These are phyloP conservation scores for Salix koriyanagi DNA, from an alignment of 345 rosid species.

Conservation along the genomic window DNA sequence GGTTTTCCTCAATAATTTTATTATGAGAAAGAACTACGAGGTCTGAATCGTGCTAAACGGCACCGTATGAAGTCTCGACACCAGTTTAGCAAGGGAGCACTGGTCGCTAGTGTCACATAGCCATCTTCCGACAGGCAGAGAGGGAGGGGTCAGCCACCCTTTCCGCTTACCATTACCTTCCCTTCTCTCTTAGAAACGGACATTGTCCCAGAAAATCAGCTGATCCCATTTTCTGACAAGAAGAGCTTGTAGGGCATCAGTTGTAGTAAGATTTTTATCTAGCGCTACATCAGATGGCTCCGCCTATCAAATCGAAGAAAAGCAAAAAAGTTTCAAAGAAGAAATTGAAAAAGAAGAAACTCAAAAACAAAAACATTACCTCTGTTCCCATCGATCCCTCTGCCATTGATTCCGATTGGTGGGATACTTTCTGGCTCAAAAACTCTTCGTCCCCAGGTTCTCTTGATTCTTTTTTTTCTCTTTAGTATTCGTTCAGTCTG, in stretches of 20 bases:
- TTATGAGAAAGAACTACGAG: no score
- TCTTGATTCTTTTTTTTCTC: neutral
- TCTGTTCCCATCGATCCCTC: conserved; percentile 59
- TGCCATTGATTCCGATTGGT: conserved; percentile 82
- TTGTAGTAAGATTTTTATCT: no score
- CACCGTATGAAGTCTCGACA: no score
- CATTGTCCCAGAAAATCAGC: neutral
- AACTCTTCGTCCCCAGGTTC: conserved; percentile 67
- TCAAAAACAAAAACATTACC: conserved; percentile 13
- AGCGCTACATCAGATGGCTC: conserved; percentile 35
- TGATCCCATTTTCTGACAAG: no score
- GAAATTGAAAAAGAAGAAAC: conserved; percentile 56
- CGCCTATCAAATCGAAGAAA: conserved; percentile 53
- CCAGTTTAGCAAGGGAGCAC: no score
- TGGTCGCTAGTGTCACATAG: no score
- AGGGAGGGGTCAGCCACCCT: no score
- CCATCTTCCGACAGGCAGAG: no score
- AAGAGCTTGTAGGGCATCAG: no score
- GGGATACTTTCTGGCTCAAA: conserved; percentile 76
- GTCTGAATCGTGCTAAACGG: no score
- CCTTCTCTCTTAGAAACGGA: neutral
- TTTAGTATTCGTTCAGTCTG: neutral
- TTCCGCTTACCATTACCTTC: neutral
- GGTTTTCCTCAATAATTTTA: no score
- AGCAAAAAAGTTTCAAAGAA: conserved; percentile 48